Conservation (phyloP, 2,329 filamentous ascomycete genomes). For the Torrubiellomyces zombiae region DNA sequence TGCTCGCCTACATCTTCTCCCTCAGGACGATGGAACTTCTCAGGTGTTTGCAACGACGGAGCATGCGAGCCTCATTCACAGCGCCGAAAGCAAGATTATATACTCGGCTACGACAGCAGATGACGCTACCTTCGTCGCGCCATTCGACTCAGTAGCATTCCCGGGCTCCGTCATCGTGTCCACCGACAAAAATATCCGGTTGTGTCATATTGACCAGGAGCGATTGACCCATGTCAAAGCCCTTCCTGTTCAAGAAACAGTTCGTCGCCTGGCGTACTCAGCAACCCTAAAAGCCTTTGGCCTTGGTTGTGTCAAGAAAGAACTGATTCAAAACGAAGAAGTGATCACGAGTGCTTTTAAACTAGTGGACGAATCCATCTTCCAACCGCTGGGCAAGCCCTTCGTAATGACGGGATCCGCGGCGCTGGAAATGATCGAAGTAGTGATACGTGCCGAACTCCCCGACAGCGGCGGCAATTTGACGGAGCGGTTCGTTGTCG, state of each 20-base stretch:
- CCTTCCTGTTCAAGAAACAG: conserved; percentile 62
- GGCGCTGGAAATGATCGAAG: conserved; percentile 61
- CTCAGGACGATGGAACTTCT: conserved; percentile 47
- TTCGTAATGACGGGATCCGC: conserved; percentile 38
- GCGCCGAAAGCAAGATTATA: conserved; percentile 68
- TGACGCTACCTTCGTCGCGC: conserved; percentile 63
- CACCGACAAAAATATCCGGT: conserved; percentile 57
- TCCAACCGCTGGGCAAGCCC: conserved; percentile 56
- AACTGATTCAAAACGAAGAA: conserved; percentile 55
- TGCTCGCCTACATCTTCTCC: conserved; percentile 63
- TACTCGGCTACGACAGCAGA: conserved; percentile 91
- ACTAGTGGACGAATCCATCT: conserved; percentile 79
- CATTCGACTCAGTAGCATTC: conserved; percentile 69
- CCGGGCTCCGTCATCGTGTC: conserved; percentile 69
- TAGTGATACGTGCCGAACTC: conserved; percentile 62
- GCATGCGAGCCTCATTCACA: conserved; percentile 86
- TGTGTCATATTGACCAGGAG: conserved; percentile 68
- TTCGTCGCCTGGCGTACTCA: conserved; percentile 77
- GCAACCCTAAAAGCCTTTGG: conserved; percentile 65
- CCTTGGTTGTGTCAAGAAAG: conserved; percentile 67
- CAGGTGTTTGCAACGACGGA: conserved; percentile 91
- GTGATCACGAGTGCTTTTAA: conserved; percentile 65
- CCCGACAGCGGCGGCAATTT: conserved; percentile 35
- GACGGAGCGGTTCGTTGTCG: conserved; percentile 75
- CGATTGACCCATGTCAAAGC: conserved; percentile 78